Evolutionary conservation across 2,329 filamentous ascomycete species (phyloP).

Genomic region (Fusarium sublunatum): DNA sequence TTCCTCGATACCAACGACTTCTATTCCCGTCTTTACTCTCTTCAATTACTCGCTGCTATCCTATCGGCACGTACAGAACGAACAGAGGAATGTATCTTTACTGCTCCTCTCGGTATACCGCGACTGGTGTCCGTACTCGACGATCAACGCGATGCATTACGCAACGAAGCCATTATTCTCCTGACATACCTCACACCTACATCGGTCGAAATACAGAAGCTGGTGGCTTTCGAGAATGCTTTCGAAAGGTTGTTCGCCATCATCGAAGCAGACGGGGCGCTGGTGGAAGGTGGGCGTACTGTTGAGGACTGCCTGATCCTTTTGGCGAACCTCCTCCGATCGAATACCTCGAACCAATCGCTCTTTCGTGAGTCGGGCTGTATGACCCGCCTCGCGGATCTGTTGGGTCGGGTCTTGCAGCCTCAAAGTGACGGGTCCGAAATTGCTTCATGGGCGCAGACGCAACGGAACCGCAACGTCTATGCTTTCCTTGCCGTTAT

Average conservation of each 20-base stretch:
- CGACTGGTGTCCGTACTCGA: slow-evolving; percentile 86
- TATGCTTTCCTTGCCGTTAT: slow-evolving; percentile 90
- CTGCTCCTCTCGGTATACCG: slow-evolving; percentile 87
- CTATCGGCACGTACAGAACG: slow-evolving; percentile 86
- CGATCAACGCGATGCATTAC: slow-evolving; percentile 85
- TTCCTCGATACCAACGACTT: slow-evolving; percentile 90
- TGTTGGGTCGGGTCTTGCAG: slow-evolving; percentile 71
- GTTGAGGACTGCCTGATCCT: slow-evolving; percentile 95
- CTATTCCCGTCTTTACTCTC: slow-evolving; percentile 88
- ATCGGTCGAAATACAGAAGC: slow-evolving; percentile 89
- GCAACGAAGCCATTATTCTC: slow-evolving; percentile 88
- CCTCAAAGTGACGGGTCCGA: slow-evolving; percentile 65
- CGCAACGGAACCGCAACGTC: slow-evolving; percentile 87
- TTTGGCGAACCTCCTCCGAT: slow-evolving; percentile 85
- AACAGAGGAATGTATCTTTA: slow-evolving; percentile 93
- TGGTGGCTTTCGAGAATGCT: slow-evolving; percentile 94
- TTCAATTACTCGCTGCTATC: slow-evolving; percentile 90
- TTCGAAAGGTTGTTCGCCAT: slow-evolving; percentile 89
- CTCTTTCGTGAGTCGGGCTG: slow-evolving; percentile 92
- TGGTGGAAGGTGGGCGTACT: slow-evolving; percentile 83
- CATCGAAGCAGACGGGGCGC: slow-evolving; percentile 82
- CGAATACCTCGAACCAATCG: slow-evolving; percentile 92
- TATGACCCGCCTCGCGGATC: slow-evolving; percentile 74
- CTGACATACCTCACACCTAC: slow-evolving; percentile 88
- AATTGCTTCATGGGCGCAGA: slow-evolving; percentile 78